Percentiles rank a stretch among this genome's conserved stretches.
phyloP scores from a whole-genome alignment of 768 basidiomycete genomes.

The Pulveroboletus sp. region DNA sequence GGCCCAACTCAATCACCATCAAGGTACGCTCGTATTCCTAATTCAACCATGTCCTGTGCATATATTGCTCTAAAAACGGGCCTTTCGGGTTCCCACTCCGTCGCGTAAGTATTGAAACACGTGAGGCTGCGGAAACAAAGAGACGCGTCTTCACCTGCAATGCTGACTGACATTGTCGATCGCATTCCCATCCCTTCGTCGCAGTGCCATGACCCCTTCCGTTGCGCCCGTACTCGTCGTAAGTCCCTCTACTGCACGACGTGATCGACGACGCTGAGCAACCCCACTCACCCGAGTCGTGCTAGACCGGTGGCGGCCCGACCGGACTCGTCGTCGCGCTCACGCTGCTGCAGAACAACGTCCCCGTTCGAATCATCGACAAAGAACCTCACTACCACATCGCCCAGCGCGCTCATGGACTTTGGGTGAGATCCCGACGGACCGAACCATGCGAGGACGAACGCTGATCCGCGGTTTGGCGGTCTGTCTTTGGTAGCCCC shows the following conservation, averaged over 20 bases:
- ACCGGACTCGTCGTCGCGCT: constrained; percentile 32
- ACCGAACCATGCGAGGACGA: not conserved
- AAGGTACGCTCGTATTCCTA: no score
- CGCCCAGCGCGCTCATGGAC: constrained; percentile 37
- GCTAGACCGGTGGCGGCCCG: constrained; percentile 29
- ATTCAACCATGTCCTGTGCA: no score
- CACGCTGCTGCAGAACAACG: constrained; percentile 37
- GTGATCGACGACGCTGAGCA: not conserved
- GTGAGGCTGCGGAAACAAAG: no score
- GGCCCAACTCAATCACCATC: no score
- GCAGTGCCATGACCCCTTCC: constrained; percentile 12
- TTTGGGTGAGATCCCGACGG: constrained; percentile 32
- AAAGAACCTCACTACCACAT: constrained; percentile 35
- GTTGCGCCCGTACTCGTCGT: constrained; percentile 21
- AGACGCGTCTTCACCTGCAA: no score
- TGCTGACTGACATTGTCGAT: not conserved
- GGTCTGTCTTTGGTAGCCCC: constrained; percentile 12
- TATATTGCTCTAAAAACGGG: no score
- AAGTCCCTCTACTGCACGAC: not conserved
- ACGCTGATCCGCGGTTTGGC: not conserved
- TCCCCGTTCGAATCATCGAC: constrained; percentile 51
- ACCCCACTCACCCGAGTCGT: not conserved
- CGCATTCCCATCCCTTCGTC: not conserved
- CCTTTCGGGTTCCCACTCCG: no score
- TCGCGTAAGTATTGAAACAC: no score